Evolutionary conservation across 1,284 basidiomycete species (phyloP).

Genomic region (Polyporus tsugae): DNA sequence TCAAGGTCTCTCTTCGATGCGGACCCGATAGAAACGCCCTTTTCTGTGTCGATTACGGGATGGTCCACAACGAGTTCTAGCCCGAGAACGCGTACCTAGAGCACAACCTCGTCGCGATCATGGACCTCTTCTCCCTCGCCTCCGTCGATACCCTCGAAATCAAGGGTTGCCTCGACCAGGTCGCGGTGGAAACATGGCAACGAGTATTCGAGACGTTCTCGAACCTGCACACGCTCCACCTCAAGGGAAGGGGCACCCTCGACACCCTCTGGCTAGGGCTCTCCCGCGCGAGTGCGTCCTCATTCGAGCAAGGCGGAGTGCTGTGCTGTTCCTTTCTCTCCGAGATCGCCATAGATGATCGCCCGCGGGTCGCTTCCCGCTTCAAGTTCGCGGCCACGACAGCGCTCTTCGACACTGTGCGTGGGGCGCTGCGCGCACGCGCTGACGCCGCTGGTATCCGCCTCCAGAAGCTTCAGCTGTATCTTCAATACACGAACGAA

Average conservation of each 20-base stretch:
- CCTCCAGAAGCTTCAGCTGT: background rate
- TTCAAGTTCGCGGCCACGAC: background rate
- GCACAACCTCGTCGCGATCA: background rate
- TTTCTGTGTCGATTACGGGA: background rate
- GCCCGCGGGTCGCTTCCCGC: background rate
- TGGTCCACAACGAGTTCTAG: background rate
- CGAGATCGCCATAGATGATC: background rate
- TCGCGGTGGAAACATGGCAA: background rate
- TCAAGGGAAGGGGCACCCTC: background rate
- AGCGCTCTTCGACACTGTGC: background rate
- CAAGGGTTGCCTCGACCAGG: background rate
- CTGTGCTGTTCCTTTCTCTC: background rate
- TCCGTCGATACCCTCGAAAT: background rate
- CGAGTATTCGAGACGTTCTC: background rate
- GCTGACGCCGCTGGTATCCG: background rate
- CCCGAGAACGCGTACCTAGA: background rate
- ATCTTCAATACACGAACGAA: background rate
- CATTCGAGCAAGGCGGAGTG: background rate
- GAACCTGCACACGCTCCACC: background rate
- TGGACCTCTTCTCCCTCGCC: background rate
- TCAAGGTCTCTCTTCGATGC: background rate
- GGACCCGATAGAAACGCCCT: background rate
- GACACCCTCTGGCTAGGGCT: background rate
- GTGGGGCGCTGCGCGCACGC: background rate
- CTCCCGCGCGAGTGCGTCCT: background rate